Evolutionary conservation across 1,284 basidiomycete genomes (phyloP).

Genomic region (Ganoderma lingzhi): DNA sequence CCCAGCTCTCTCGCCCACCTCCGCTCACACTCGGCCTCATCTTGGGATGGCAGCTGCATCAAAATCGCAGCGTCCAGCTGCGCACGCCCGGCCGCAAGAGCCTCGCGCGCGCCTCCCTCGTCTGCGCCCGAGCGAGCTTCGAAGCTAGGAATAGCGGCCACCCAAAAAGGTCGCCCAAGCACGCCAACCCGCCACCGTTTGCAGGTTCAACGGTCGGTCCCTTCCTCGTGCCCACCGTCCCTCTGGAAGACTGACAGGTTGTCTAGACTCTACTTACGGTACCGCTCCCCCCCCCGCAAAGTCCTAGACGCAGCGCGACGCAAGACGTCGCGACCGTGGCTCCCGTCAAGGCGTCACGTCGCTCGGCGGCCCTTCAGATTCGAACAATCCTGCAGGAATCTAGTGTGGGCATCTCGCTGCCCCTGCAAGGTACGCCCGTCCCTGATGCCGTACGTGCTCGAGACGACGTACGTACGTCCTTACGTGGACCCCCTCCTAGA

Average conservation of each 20-base stretch:
- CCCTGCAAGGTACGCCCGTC: background rate
- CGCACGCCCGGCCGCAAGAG: background rate
- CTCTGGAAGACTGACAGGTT: background rate
- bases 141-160: background rate
- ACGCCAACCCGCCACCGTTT: background rate
- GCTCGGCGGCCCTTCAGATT: background rate
- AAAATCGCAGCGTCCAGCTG: background rate
- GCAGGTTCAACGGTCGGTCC: background rate
- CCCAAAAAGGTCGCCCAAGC: background rate
- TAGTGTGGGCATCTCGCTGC: background rate
- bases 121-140: background rate
- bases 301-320: background rate
- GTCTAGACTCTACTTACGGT: background rate
- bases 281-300: background rate
- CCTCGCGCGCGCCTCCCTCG: background rate
- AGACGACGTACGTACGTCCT: background rate
- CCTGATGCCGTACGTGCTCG: slow-evolving; percentile 1
- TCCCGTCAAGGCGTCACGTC: background rate
- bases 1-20: background rate
- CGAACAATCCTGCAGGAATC: background rate
- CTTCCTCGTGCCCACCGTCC: background rate
- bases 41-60: background rate
- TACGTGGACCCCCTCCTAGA: background rate
- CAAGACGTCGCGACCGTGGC: background rate
- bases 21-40: slow-evolving; percentile 3